Evolutionary conservation across 306 rosid genomes (phyloP).

Genomic region (Canavalia ensiformis): DNA sequence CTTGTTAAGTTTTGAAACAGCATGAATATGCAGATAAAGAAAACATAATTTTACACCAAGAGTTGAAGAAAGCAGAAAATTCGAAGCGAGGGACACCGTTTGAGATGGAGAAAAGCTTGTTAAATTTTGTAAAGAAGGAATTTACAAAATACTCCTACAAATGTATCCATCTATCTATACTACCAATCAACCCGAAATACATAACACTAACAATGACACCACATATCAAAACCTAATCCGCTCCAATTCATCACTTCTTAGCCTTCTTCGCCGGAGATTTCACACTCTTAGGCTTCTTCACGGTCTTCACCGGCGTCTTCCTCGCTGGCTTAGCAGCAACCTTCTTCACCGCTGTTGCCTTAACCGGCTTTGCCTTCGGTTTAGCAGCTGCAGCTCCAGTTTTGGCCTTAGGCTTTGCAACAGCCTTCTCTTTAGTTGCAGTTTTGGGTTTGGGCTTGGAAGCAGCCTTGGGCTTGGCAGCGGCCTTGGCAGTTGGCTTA

Average conservation of each 20-base stretch:
- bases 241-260: slow-evolving; percentile 55
- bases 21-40: too few relatives aligned
- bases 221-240: background rate
- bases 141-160: slow-evolving; percentile 15
- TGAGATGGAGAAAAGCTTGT: background rate
- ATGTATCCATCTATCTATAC: slow-evolving; percentile 10
- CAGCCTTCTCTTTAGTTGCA: slow-evolving; percentile 29
- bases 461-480: background rate
- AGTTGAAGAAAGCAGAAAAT: too few relatives aligned
- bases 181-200: background rate
- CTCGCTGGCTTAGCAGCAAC: slow-evolving; percentile 49
- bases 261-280: slow-evolving; percentile 56
- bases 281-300: slow-evolving; percentile 37
- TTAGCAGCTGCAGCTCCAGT: slow-evolving; percentile 51
- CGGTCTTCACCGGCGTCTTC: slow-evolving; percentile 47
- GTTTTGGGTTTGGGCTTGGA: slow-evolving; percentile 2
- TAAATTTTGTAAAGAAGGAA: slow-evolving; percentile 13
- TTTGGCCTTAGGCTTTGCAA: slow-evolving; percentile 51
- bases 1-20: too few relatives aligned
- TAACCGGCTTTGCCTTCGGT: slow-evolving; percentile 25
- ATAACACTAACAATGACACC: background rate
- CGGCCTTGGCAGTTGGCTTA: slow-evolving; percentile 47
- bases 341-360: slow-evolving; percentile 62
- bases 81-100: background rate
- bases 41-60: too few relatives aligned